phyloP scores from a whole-genome alignment of 1,284 basidiomycete species.

The Naganishia sp. region DNA sequence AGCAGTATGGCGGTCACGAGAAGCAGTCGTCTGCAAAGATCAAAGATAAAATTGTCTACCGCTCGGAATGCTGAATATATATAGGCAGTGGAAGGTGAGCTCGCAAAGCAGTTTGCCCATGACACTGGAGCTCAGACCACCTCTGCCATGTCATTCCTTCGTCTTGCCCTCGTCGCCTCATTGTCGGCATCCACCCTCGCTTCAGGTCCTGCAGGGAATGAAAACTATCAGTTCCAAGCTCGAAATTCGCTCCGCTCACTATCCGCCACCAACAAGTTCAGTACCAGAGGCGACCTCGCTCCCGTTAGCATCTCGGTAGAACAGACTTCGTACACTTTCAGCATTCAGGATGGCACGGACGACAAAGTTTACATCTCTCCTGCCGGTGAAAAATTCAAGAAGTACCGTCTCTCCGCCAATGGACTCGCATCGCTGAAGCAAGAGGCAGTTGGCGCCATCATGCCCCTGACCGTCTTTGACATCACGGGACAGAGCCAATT shows the following conservation, averaged over 20 bases:
- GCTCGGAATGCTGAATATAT: background rate
- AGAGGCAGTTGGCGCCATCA: background rate
- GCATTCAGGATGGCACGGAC: slow-evolving; percentile 20
- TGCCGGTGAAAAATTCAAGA: slow-evolving; percentile 35
- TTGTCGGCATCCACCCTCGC: slow-evolving; percentile 18
- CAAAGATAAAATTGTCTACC: background rate
- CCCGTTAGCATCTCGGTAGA: slow-evolving; percentile 27
- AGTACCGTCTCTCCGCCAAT: slow-evolving; percentile 32
- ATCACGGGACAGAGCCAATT: slow-evolving; percentile 36
- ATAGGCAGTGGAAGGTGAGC: background rate
- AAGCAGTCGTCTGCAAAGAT: background rate
- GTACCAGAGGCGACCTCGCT: background rate
- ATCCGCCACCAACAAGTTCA: slow-evolving; percentile 18
- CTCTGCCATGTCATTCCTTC: slow-evolving; percentile 22
- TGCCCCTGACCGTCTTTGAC: slow-evolving; percentile 38
- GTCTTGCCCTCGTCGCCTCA: slow-evolving; percentile 8
- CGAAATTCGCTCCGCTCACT: slow-evolving; percentile 6
- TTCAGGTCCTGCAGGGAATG: slow-evolving; percentile 34
- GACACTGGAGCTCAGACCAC: background rate
- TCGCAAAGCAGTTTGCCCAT: background rate
- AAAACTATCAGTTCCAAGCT: slow-evolving; percentile 34
- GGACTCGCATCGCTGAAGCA: slow-evolving; percentile 33
- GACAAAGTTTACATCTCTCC: slow-evolving; percentile 39
- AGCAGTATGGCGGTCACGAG: background rate
- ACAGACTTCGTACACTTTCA: slow-evolving; percentile 37